Conservation (phyloP, 768 basidiomycete genomes). For the Lentinula raphanica region DNA sequence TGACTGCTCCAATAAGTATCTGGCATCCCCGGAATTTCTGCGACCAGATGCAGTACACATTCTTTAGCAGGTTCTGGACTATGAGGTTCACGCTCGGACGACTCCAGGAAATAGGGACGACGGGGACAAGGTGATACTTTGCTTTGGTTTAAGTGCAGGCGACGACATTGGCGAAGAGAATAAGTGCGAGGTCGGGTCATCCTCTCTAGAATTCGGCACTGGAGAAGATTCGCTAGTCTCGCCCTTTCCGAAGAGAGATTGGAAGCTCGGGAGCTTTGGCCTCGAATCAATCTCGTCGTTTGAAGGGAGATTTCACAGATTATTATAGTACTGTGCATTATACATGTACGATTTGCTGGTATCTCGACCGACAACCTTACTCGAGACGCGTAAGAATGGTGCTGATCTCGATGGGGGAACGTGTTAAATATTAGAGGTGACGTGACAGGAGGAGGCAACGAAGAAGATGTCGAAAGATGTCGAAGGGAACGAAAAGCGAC, state of each 20-base stretch:
- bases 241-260: neutral
- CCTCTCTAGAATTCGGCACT: neutral
- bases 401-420: neutral
- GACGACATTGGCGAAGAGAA: neutral
- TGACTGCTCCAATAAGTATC: neutral
- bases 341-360: neutral
- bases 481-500: neutral
- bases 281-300: neutral
- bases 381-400: neutral
- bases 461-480: neutral
- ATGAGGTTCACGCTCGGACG: neutral
- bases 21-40: neutral
- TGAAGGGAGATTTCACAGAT: neutral
- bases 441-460: neutral
- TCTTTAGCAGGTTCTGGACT: neutral
- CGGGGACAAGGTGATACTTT: conserved; percentile 3
- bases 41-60: neutral
- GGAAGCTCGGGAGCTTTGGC: neutral
- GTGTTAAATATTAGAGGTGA: neutral
- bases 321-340: neutral
- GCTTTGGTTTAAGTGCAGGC: neutral
- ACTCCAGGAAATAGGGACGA: neutral
- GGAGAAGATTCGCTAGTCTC: neutral
- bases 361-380: neutral
- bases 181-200: neutral